Conservation (phyloP, 805 yeast species). For the Cyberlindnera suaveolens region DNA sequence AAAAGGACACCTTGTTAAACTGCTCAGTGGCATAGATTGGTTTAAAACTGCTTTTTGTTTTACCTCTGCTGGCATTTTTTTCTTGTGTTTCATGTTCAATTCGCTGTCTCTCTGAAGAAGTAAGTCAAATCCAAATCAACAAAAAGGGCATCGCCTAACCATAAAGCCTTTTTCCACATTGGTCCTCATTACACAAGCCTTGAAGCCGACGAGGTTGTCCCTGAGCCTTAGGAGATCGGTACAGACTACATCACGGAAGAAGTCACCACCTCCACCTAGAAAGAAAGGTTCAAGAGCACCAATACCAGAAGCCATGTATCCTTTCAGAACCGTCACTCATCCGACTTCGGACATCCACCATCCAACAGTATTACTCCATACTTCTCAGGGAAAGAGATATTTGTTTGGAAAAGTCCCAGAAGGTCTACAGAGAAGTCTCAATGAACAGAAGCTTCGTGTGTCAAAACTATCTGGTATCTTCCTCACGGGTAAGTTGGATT, state of each 20-base stretch:
- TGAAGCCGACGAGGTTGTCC: neutral
- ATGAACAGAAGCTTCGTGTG: constrained; percentile 51
- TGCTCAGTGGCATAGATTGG: too few relatives aligned
- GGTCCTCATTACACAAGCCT: neutral
- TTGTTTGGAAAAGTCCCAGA: constrained; percentile 79
- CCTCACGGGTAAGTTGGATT: constrained; percentile 68
- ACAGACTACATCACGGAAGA: neutral
- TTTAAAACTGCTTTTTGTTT: too few relatives aligned
- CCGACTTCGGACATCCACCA: constrained; percentile 55
- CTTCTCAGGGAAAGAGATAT: constrained; percentile 36
- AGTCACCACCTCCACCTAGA: neutral
- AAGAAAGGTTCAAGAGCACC: neutral
- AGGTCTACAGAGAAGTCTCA: constrained; percentile 75
- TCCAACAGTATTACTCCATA: constrained; percentile 46
- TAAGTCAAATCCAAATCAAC: neutral
- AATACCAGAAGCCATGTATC: constrained; percentile 34
- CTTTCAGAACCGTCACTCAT: constrained; percentile 48
- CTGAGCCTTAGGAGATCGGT: neutral
- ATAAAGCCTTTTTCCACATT: neutral
- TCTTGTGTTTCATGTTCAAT: too few relatives aligned
- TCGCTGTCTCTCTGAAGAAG: too few relatives aligned
- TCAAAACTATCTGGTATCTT: constrained; percentile 60
- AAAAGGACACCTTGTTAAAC: too few relatives aligned
- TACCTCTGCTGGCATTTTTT: too few relatives aligned
- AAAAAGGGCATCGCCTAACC: neutral